Conservation (phyloP, 345 rosid species). For the Mercurialis annua region DNA sequence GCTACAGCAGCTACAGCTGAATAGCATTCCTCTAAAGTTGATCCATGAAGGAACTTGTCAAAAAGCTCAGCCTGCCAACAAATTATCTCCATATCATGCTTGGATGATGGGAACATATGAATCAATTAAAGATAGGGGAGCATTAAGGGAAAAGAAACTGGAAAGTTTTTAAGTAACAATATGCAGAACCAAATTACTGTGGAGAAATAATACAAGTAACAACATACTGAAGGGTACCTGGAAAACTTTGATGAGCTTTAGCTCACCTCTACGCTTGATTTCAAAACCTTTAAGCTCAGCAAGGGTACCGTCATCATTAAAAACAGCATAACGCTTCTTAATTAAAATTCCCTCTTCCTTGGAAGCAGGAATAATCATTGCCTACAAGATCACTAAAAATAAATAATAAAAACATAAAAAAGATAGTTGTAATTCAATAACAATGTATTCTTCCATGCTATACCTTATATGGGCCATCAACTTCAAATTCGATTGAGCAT, state of each 20-base stretch:
- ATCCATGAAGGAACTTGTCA: slow-evolving; percentile 88
- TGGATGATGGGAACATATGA: slow-evolving; percentile 1
- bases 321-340: slow-evolving; percentile 97
- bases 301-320: slow-evolving; percentile 95
- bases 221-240: slow-evolving; percentile 51
- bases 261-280: slow-evolving; percentile 98
- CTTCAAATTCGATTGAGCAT: slow-evolving; percentile 99
- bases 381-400: slow-evolving; percentile 41
- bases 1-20: slow-evolving; percentile 92
- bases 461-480: slow-evolving; percentile 99
- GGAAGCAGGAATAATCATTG: slow-evolving; percentile 99
- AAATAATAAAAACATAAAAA: slow-evolving; percentile 20
- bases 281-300: slow-evolving; percentile 99
- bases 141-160: neutral
- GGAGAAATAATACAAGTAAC: neutral
- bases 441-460: slow-evolving; percentile 14
- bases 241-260: slow-evolving; percentile 94
- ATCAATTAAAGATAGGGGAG: neutral
- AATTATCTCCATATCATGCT: slow-evolving; percentile 10
- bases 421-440: slow-evolving; percentile 16
- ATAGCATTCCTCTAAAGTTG: slow-evolving; percentile 89
- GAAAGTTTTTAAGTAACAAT: neutral
- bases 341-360: slow-evolving; percentile 94
- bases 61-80: slow-evolving; percentile 84
- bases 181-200: neutral